Conservation (phyloP, 352 stramenopile species). For the Pythium periplocum region DNA sequence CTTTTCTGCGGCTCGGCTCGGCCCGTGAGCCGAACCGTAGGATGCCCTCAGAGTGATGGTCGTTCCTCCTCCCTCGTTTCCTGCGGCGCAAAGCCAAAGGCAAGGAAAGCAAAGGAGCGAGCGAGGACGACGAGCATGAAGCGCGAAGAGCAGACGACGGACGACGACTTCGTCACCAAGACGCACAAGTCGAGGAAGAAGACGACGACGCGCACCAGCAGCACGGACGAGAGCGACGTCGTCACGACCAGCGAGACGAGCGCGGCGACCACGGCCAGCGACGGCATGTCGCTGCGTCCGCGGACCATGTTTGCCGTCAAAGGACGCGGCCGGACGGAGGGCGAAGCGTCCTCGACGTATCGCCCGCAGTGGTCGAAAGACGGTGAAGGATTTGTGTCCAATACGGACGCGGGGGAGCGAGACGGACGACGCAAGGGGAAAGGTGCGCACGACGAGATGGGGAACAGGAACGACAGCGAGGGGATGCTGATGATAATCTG, state of each 20-base stretch:
- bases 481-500: too few species aligned
- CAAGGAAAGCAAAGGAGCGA: neutral
- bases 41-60: too few species aligned
- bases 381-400: constrained; percentile 76
- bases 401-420: constrained; percentile 3
- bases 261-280: constrained; percentile 3
- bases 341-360: constrained; percentile 55
- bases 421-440: constrained; percentile 56
- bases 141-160: constrained; percentile 25
- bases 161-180: constrained; percentile 78
- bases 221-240: constrained; percentile 10
- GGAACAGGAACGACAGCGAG: too few species aligned
- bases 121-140: constrained; percentile 15
- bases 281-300: constrained; percentile 70
- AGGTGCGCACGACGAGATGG: constrained; percentile 22
- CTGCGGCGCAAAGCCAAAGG: too few species aligned
- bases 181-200: constrained; percentile 75
- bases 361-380: constrained; percentile 85
- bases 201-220: constrained; percentile 9
- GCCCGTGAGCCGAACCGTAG: too few species aligned
- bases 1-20: too few species aligned
- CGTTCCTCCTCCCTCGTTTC: too few species aligned
- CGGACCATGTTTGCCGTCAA: constrained; percentile 89
- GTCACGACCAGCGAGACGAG: constrained; percentile 1
- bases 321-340: constrained; percentile 64